These are phyloP conservation scores for Caloboletus inedulis DNA, from an alignment of 1,284 basidiomycete species.

Conservation along the genomic window DNA sequence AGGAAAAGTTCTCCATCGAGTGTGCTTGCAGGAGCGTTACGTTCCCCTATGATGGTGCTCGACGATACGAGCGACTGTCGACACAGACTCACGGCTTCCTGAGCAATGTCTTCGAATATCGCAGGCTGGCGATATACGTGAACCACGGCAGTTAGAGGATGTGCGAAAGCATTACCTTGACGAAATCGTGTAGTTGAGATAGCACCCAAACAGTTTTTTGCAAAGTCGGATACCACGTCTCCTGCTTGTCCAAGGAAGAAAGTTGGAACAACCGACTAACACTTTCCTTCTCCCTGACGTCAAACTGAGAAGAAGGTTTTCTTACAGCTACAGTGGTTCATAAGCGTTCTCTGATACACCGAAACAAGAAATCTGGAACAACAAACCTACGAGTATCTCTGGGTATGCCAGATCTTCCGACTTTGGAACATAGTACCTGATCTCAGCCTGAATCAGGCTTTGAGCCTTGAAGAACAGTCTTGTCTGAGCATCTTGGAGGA, in stretches of 20 bases:
- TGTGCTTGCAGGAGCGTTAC: conserved; percentile 41
- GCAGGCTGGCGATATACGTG: conserved; percentile 53
- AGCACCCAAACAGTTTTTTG: conserved; percentile 85
- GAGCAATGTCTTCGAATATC: conserved; percentile 92
- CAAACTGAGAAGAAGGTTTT: conserved; percentile 41
- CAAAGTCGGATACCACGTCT: conserved; percentile 88
- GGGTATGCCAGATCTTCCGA: conserved; percentile 83
- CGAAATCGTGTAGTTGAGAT: conserved; percentile 83
- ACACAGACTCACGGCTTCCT: conserved; percentile 83
- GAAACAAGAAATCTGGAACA: background rate
- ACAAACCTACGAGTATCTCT: conserved; percentile 64
- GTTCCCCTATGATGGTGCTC: conserved; percentile 58
- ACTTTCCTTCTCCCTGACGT: conserved; percentile 62
- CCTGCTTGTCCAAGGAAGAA: conserved; percentile 70
- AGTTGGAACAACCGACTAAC: conserved; percentile 65
- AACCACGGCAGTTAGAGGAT: background rate
- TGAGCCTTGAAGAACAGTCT: conserved; percentile 92
- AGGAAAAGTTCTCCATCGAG: conserved; percentile 82
- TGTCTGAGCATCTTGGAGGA: conserved; percentile 92
- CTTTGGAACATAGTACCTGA: conserved; percentile 76
- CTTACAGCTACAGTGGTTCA: conserved; percentile 39
- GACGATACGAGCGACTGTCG: conserved; percentile 74
- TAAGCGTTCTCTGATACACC: conserved; percentile 4
- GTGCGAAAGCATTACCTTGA: conserved; percentile 60
- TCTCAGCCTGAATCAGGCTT: conserved; percentile 82